Evolutionary conservation across 352 stramenopile genomes (phyloP), one percentile per base, ranked within the genome.

Genomic region (Globisporangium sylvaticum): DNA sequence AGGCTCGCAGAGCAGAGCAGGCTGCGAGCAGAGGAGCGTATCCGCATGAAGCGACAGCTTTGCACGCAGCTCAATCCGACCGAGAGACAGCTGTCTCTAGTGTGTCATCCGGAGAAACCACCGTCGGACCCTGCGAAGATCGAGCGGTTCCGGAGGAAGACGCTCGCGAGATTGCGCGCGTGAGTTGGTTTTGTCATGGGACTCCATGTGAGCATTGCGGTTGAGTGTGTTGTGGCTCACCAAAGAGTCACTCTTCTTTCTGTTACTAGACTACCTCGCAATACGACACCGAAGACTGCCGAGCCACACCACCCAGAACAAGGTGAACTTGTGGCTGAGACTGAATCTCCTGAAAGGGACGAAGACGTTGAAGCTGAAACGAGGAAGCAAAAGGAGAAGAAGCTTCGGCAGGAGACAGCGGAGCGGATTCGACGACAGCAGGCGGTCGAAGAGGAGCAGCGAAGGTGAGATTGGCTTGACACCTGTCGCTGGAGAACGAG

Each of bases 321-420:
- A 12, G 9, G 9, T 0, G 46, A 59, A 1, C 24, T 6, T 20
- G 10, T 4, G 18, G 15, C 46, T 14, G 64, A 55, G 6, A 4
- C 8, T 6, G 32, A 59, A 9, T 39, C 37, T 4, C 24, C 37
- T 15, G 64, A 72, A 12, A 62, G 58, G n/a, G 68, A 66, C 24
- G 72, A 77, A 52, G 70, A 79, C 12, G 39, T 56, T 0, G 73
- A 79, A 29, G 55, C 59, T 10, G 48, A 83, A 8, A 57, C 1
- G 37, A 42, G 70, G 15, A 81, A 72, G 34, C 34, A 73, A 0
- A 68, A 71, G 0, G 80, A 86, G 55, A 82, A 80, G 60, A 80
- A 72, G 39, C 65, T 86, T 9, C 73, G 83, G 2, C 59, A 75
- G 53, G 81, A 91, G 68, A 92, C 84, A 8, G 62, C 70, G 1